Evolutionary conservation across 805 yeast species (phyloP), one percentile per base, ranked within the genome.

Genomic region (Debaryomyces tyrocola): DNA sequence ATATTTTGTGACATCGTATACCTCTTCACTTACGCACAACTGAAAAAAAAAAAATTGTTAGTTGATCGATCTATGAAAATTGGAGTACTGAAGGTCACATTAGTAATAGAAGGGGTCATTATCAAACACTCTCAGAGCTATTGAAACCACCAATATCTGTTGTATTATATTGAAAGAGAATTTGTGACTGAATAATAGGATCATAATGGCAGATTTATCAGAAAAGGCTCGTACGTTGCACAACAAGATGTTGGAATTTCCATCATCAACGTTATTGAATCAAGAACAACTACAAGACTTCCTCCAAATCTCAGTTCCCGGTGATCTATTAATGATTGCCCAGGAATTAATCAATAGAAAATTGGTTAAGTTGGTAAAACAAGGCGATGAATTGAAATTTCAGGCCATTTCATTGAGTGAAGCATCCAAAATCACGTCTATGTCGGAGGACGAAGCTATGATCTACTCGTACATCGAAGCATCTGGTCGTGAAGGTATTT

Each of bases 391-490:
- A 49, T 74, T 85, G 50, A 77, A 78, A 59, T 94, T 90, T 67
- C 87, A 86, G 60, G 90, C 91, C 1, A 85, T 89, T 2, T 75
- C 84, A 6, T 67, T 75, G 35, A 70, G 78, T 10, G 97, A 90
- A 51, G 97, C 97, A 8, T 78, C 70, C 21, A 88, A 87, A 59
- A 80, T 89, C 50, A 74, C 84, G 20, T 77, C 82, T 33, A 90
- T 92, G 97, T 62, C 79, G 7, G 79, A 84, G 24, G 99, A 94
- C 58, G 98, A 94, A 67, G 85, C 91, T 20, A 80, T 92, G 80
- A 86, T 92, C 21, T 92, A 92, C 62, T 84, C 94, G 0, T 85
- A 90, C 59, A 92, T 92, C 52, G 96, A 89, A 59, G 95, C 96
- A 0, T 80, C 95, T 6, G 96, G 94, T 4, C 76, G 98, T 64